Evolutionary conservation across 2,329 filamentous ascomycete genomes (phyloP).

Genomic region (Aspergillus sp.): DNA sequence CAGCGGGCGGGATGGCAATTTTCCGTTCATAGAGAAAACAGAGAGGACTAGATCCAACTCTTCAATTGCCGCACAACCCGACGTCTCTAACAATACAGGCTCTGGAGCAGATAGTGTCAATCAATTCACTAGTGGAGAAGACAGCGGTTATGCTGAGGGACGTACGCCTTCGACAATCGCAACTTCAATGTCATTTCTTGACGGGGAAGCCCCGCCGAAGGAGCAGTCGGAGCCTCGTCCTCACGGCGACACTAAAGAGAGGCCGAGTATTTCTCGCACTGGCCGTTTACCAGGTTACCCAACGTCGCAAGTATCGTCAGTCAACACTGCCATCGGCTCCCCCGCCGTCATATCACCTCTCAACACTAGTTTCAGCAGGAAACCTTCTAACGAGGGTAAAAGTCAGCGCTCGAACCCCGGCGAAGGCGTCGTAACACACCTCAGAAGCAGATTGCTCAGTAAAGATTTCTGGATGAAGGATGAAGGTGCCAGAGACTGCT

Average conservation of each 20-base stretch:
- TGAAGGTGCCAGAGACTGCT: conserved; percentile 97
- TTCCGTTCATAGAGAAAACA: conserved; percentile 9
- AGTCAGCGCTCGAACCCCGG: conserved; percentile 26
- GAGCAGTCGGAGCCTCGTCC: conserved; percentile 33
- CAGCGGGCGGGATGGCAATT: conserved; percentile 24
- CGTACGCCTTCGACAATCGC: conserved; percentile 34
- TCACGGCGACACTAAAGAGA: conserved; percentile 34
- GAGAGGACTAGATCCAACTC: conserved; percentile 39
- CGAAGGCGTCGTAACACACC: conserved; percentile 57
- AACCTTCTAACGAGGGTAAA: conserved; percentile 23
- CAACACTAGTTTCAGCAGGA: conserved; percentile 35
- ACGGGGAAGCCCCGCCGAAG: conserved; percentile 33
- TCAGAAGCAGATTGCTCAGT: conserved; percentile 85
- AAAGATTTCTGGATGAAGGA: conserved; percentile 99
- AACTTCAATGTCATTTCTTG: conserved; percentile 36
- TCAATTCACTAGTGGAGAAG: conserved; percentile 33
- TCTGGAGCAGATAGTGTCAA: conserved; percentile 36
- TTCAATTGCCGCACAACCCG: conserved; percentile 33
- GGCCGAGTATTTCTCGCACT: conserved; percentile 46
- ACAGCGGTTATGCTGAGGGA: conserved; percentile 32
- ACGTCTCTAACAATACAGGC: conserved; percentile 32
- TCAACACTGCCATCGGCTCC: conserved; percentile 49
- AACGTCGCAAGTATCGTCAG: conserved; percentile 47
- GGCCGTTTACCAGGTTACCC: conserved; percentile 52
- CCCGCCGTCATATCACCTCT: conserved; percentile 41